A percentile compares a stretch with the other conserved stretches of the same genome.
Evolutionary conservation across 768 basidiomycete genomes (phyloP).

Genomic region (Tephrocybe sp.): DNA sequence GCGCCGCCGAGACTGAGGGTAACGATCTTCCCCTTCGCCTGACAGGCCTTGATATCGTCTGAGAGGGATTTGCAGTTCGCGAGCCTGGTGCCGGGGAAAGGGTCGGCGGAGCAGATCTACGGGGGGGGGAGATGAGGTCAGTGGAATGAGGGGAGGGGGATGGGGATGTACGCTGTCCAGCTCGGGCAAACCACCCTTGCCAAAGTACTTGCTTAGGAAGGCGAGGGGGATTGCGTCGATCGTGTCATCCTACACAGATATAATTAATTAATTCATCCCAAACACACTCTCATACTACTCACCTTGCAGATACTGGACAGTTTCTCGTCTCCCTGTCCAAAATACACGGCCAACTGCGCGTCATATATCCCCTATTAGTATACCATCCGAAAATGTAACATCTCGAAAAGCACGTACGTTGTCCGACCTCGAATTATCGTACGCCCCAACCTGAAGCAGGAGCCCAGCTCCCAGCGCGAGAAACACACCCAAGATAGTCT

Average conservation of each 20-base stretch:
- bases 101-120: constrained; percentile 51
- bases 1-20: constrained; percentile 54
- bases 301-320: constrained; percentile 55
- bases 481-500: background rate
- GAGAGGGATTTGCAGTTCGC: constrained; percentile 59
- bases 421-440: background rate
- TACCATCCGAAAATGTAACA: background rate
- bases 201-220: constrained; percentile 61
- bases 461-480: background rate
- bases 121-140: background rate
- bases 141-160: background rate
- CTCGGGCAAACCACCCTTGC: constrained; percentile 54
- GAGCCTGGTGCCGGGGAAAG: constrained; percentile 56
- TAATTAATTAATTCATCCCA: background rate
- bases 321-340: constrained; percentile 49
- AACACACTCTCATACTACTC: background rate
- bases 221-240: constrained; percentile 63
- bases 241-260: constrained; percentile 43
- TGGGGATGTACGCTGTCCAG: constrained; percentile 55
- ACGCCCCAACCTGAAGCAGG: background rate
- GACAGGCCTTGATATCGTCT: constrained; percentile 56
- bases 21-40: constrained; percentile 51
- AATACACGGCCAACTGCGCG: constrained; percentile 36
- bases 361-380: background rate
- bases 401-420: background rate